Evolutionary conservation across 805 yeast species (phyloP).

Genomic region (Sugiyamaella lignohabitans): DNA sequence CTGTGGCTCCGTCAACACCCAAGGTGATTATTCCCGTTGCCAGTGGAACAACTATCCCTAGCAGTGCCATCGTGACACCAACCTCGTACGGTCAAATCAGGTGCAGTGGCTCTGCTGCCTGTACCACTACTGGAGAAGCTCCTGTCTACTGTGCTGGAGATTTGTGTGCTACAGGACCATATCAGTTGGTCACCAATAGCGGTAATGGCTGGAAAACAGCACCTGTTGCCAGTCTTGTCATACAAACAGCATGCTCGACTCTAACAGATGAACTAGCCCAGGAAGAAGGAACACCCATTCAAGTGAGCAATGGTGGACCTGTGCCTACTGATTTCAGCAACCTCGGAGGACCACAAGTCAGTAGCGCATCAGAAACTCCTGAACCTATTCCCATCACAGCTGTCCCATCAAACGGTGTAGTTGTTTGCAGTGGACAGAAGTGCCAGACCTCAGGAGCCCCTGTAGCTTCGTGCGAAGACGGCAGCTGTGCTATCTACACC

Average conservation of each 20-base stretch:
- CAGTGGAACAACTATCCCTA: background rate
- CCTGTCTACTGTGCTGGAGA: background rate
- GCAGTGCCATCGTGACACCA: background rate
- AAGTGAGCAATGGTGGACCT: too few species aligned
- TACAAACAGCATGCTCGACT: background rate
- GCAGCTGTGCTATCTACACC: background rate
- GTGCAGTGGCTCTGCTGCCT: background rate
- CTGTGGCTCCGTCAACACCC: background rate
- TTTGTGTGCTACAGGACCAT: background rate
- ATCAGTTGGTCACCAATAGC: background rate
- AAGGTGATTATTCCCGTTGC: background rate
- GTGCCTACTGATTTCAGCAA: too few species aligned
- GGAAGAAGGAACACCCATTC: background rate
- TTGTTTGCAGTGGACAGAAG: background rate
- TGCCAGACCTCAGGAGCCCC: constrained; percentile 1
- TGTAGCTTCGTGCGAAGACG: background rate
- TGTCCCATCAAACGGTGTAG: background rate
- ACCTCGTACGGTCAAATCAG: background rate
- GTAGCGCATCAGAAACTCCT: background rate
- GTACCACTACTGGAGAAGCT: background rate
- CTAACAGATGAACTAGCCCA: background rate
- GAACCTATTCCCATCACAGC: background rate
- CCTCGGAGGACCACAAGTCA: too few species aligned
- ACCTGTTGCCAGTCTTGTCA: background rate
- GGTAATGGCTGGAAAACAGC: background rate